phyloP scores from a whole-genome alignment of 2,329 filamentous ascomycete genomes.

The Scytalidium sp. region DNA sequence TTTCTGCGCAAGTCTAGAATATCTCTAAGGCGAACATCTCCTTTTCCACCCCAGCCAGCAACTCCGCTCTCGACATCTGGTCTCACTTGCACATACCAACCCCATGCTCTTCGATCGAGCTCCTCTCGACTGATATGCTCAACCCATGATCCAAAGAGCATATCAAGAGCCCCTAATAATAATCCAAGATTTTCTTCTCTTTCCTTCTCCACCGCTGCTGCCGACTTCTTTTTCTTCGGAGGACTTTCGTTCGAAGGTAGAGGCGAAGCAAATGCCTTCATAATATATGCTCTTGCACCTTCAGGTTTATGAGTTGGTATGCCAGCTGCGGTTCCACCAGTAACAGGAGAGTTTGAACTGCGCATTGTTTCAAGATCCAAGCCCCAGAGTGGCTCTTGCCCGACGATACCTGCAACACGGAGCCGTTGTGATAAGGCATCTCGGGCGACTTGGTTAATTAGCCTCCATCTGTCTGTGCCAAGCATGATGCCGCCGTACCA shows the following conservation, averaged over 20 bases:
- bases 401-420: conserved; percentile 37
- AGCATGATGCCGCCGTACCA: conserved; percentile 63
- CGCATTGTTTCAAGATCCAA: conserved; percentile 51
- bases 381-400: conserved; percentile 58
- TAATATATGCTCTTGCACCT: conserved; percentile 57
- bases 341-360: conserved; percentile 12
- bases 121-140: conserved; percentile 60
- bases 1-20: conserved; percentile 60
- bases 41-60: conserved; percentile 82
- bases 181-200: conserved; percentile 68
- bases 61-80: conserved; percentile 73
- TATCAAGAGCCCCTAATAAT: conserved; percentile 67
- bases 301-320: conserved; percentile 76
- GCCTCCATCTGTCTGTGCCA: conserved; percentile 58
- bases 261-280: conserved; percentile 53
- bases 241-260: conserved; percentile 17
- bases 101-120: conserved; percentile 74
- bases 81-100: conserved; percentile 75
- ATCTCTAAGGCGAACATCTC: conserved; percentile 60
- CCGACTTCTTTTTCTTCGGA: conserved; percentile 49
- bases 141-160: conserved; percentile 73
- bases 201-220: conserved; percentile 50
- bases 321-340: conserved; percentile 37
- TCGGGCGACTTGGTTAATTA: conserved; percentile 56
- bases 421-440: conserved; percentile 52